Evolutionary conservation across 2,329 filamentous ascomycete species (phyloP).

Genomic region (Aureobasidium sp.): DNA sequence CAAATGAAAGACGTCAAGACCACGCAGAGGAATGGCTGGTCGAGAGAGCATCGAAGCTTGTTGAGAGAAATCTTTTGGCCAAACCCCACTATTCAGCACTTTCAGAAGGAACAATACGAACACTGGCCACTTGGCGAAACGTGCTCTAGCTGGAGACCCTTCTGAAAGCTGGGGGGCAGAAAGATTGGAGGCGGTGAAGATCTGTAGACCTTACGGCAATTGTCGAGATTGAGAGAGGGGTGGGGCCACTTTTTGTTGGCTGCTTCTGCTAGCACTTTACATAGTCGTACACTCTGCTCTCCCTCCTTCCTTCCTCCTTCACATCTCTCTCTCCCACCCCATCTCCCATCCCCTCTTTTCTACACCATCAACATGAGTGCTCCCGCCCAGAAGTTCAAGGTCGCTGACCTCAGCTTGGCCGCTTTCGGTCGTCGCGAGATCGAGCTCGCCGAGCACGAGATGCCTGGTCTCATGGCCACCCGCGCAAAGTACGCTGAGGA

Average conservation of each 20-base stretch:
- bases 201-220: background rate
- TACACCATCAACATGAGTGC: constrained; percentile 53
- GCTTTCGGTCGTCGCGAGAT: constrained; percentile 99
- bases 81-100: background rate
- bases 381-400: constrained; percentile 92
- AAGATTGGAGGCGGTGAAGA: constrained; percentile 10
- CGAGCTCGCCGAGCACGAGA: constrained; percentile 84
- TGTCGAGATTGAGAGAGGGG: constrained; percentile 5
- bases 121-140: background rate
- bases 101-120: background rate
- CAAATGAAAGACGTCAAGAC: constrained; percentile 11
- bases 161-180: background rate
- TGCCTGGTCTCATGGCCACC: constrained; percentile 97
- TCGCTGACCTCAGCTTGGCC: constrained; percentile 92
- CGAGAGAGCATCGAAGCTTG: background rate
- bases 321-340: constrained; percentile 18
- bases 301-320: constrained; percentile 19
- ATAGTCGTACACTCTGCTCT: background rate
- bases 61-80: background rate
- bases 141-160: background rate
- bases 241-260: constrained; percentile 15
- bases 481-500: constrained; percentile 83
- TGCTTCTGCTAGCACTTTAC: background rate
- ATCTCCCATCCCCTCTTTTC: constrained; percentile 16
- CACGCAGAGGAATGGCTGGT: constrained; percentile 3